Base-by-base conservation (phyloP, 305 asterid species). In the Petunia hybrid region DNA sequence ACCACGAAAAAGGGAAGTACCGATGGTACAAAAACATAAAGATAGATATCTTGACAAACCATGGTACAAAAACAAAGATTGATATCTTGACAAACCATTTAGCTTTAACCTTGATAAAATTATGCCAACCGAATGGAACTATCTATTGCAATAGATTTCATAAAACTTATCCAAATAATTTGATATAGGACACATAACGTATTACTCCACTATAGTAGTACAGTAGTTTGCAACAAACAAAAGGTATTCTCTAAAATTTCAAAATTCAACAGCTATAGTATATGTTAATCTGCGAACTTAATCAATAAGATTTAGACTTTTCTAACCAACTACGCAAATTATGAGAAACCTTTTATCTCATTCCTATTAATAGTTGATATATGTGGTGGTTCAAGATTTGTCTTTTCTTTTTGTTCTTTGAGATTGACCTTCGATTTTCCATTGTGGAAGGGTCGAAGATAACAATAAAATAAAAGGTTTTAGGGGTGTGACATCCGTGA, bases 251-350 rank as follows among this genome's bases (percentile, higher is more conserved):
- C 10, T 4, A 48, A 10, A 8, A 8, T 8, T 2, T 48, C 8
- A 48, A 48, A 48, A 8, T 48, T 9, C 56, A 9, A 51, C 51
- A 38, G 4, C 46, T 4, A 5, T 4, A 8, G 16, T 59, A 3
- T 16, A 16, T 0, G 14, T 2, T 13, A n/a, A 14, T 2, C 43
- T 16, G 38, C 5, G 2, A 45, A 22, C 41, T 69, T 22, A 9
- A 22, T 45, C 42, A 69, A 69, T 16, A 45, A 9, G 77, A 69
- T 22, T 69, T 43, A 69, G 76, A 69, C 16, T 13, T 69, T 69
- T 69, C 59, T 9, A 69, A 6, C 3, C 42, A 71, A 71, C 1
- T 2, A 8, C 12, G 12, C n/a, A 48, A 51, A 8, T 51, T 51
- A 10, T 5, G 0, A 10, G 12, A 12, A 51, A 51, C 9, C 9